Conservation (phyloP, 2,329 filamentous ascomycete species). For the Cercospora janseana region DNA sequence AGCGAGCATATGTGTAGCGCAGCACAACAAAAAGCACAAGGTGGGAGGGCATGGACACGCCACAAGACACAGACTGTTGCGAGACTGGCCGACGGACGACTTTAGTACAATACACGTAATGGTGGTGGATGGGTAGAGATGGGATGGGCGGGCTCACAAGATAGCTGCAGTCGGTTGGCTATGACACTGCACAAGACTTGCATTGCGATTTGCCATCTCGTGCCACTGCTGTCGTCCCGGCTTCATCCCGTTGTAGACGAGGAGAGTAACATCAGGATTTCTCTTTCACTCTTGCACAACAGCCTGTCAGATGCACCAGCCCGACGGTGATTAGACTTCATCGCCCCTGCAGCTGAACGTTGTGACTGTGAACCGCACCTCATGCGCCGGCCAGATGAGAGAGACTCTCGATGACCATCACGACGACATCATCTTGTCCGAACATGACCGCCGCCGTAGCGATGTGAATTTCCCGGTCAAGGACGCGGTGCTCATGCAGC, state of each 20-base stretch:
- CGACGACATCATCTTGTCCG: constrained; percentile 1
- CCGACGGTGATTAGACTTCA: background rate
- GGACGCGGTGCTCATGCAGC: constrained; percentile 13
- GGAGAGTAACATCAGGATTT: constrained; percentile 17
- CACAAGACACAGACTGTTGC: constrained; percentile 1
- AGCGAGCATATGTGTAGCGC: constrained; percentile 19
- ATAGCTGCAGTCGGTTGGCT: constrained; percentile 18
- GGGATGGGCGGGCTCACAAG: constrained; percentile 1
- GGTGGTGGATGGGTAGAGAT: constrained; percentile 8
- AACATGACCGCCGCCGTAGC: constrained; percentile 7
- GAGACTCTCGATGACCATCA: too few relatives aligned
- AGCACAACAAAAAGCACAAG: constrained; percentile 17
- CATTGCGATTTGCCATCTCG: background rate
- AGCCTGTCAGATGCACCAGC: background rate
- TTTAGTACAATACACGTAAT: constrained; percentile 11
- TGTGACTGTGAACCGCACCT: constrained; percentile 14
- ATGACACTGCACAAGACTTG: constrained; percentile 12
- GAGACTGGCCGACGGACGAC: background rate
- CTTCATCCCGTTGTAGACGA: constrained; percentile 1
- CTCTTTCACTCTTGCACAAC: background rate
- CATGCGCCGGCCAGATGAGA: background rate
- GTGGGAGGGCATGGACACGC: constrained; percentile 15
- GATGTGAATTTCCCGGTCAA: constrained; percentile 9
- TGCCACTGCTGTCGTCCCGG: background rate
- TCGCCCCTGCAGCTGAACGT: constrained; percentile 3